Percentiles rank a stretch among this genome's conserved stretches.
phyloP scores from a whole-genome alignment of 768 basidiomycete genomes.

The Russula dissimulans region DNA sequence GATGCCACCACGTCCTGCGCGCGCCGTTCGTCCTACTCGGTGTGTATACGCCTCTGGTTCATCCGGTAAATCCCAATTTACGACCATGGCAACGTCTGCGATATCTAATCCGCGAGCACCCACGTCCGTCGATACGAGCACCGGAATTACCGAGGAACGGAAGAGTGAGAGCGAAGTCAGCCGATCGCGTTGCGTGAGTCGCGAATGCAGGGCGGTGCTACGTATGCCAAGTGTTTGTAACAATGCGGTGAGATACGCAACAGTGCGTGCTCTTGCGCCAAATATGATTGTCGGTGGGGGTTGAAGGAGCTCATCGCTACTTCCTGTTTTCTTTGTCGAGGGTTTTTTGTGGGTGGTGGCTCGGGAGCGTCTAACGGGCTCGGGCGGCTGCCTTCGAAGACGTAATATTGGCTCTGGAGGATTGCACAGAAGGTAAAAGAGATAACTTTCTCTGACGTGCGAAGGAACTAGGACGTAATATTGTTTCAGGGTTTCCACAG shows the following conservation, averaged over 20 bases:
- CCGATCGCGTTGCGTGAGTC: conserved; percentile 86
- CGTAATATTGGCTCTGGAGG: conserved; percentile 72
- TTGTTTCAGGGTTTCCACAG: conserved; percentile 82
- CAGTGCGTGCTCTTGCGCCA: conserved; percentile 75
- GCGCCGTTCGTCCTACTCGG: conserved; percentile 87
- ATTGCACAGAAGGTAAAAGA: conserved; percentile 82
- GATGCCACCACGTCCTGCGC: conserved; percentile 81
- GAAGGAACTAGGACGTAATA: conserved; percentile 88
- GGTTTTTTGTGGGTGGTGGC: conserved; percentile 22
- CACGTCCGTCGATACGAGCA: conserved; percentile 91
- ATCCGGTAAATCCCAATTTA: conserved; percentile 94
- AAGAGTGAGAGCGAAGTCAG: conserved; percentile 79
- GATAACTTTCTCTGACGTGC: conserved; percentile 87
- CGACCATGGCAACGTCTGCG: conserved; percentile 89
- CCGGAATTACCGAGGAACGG: conserved; percentile 76
- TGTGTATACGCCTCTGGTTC: conserved; percentile 94
- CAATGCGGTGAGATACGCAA: conserved; percentile 77
- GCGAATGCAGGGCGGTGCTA: conserved; percentile 85
- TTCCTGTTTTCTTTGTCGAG: conserved; percentile 21
- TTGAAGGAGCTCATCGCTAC: conserved; percentile 46
- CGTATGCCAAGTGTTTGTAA: conserved; percentile 75
- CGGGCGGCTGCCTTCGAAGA: conserved; percentile 43
- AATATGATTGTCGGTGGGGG: conserved; percentile 98
- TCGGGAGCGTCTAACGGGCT: conserved; percentile 25
- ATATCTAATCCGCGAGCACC: conserved; percentile 94